Conservation (phyloP, 1,284 basidiomycete species). For the Moesziomyces sp. region DNA sequence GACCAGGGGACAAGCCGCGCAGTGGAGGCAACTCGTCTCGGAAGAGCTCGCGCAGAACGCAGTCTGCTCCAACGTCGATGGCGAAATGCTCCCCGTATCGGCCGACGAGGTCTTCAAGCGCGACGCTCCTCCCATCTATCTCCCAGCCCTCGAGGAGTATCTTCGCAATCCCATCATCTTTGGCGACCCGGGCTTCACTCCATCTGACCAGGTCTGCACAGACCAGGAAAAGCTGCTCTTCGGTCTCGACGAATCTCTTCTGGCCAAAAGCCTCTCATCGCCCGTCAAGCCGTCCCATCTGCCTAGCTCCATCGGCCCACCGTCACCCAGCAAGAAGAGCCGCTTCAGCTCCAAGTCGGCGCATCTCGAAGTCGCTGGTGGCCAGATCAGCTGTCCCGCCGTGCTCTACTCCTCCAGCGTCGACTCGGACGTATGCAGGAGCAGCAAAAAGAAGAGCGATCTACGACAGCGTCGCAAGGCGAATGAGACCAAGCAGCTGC, state of each 20-base stretch:
- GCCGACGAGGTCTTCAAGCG: constrained; percentile 60
- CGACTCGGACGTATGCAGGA: constrained; percentile 2
- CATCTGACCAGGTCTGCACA: constrained; percentile 32
- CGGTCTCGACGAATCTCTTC: constrained; percentile 19
- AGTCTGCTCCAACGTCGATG: constrained; percentile 17
- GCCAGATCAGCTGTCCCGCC: constrained; percentile 38
- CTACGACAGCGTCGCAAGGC: constrained; percentile 14
- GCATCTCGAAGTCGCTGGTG: constrained; percentile 38
- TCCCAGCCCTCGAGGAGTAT: constrained; percentile 64
- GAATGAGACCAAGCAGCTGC: constrained; percentile 3
- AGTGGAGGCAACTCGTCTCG: constrained; percentile 13
- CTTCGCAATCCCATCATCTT: constrained; percentile 51
- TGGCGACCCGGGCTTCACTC: constrained; percentile 44
- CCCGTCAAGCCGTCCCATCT: neutral
- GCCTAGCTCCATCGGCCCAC: neutral
- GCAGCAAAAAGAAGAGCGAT: neutral
- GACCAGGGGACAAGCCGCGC: constrained; percentile 4
- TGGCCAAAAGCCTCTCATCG: too few species aligned
- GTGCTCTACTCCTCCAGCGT: constrained; percentile 19
- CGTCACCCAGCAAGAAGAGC: constrained; percentile 7
- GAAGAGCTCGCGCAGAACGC: constrained; percentile 17
- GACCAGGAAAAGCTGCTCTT: constrained; percentile 49
- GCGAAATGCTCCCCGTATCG: constrained; percentile 33
- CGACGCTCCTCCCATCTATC: constrained; percentile 61
- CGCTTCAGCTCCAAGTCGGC: constrained; percentile 10